These are phyloP conservation scores for Hypoxylon sp. DNA, from an alignment of 2,329 filamentous ascomycete genomes.

Conservation along the genomic window DNA sequence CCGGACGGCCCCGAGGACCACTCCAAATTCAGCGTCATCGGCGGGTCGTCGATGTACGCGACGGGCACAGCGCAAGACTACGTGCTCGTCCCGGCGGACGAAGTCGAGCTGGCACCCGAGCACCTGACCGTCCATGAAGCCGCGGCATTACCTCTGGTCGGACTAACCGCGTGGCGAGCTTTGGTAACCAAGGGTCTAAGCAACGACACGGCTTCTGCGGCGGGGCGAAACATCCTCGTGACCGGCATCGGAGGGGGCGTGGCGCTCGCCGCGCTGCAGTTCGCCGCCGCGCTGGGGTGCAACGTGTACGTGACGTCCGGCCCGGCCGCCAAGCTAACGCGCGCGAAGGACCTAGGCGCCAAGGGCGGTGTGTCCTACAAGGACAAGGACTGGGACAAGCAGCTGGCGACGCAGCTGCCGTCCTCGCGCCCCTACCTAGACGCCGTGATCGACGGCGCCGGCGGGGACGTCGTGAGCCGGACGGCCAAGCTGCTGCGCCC, in stretches of 20 bases:
- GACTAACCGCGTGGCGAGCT: constrained; percentile 88
- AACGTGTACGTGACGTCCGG: constrained; percentile 85
- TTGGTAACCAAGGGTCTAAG: constrained; percentile 80
- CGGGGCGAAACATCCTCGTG: constrained; percentile 79
- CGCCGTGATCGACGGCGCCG: constrained; percentile 89
- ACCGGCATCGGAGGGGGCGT: constrained; percentile 96
- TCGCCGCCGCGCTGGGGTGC: constrained; percentile 77
- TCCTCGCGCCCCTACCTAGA: constrained; percentile 75
- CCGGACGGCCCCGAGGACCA: constrained; percentile 76
- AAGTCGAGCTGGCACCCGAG: constrained; percentile 78
- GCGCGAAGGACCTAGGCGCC: constrained; percentile 76
- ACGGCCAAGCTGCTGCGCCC: constrained; percentile 76
- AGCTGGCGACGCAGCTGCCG: constrained; percentile 70
- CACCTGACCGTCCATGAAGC: constrained; percentile 79
- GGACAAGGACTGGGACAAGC: constrained; percentile 81
- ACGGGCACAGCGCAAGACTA: constrained; percentile 80
- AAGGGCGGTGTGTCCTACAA: constrained; percentile 85
- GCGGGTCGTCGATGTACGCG: constrained; percentile 71
- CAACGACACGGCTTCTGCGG: constrained; percentile 64
- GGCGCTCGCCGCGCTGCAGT: constrained; percentile 81
- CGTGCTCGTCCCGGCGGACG: constrained; percentile 71
- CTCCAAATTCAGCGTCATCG: constrained; percentile 68
- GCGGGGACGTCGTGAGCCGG: constrained; percentile 77
- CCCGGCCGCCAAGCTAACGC: constrained; percentile 76
- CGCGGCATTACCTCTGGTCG: constrained; percentile 84